A percentile compares a stretch with the other conserved stretches of the same genome.
Conservation (phyloP, 176 grass and related monocot genomes). For the Aegilops umbellulata region DNA sequence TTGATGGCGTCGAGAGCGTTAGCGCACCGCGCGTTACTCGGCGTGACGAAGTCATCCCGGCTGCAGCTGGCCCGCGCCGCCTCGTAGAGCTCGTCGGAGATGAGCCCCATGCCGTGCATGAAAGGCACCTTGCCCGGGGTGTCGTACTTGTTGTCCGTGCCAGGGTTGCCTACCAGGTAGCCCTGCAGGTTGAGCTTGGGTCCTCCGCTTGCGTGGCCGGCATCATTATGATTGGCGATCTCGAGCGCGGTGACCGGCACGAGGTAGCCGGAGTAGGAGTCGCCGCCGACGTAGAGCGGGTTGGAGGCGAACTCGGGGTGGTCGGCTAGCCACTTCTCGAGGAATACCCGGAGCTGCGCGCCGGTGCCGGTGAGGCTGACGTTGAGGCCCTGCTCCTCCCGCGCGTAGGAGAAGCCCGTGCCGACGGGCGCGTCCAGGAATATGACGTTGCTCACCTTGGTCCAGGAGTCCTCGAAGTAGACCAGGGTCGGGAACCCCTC, state of each 20-base stretch:
- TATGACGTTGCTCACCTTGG: constrained; percentile 69
- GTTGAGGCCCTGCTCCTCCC: constrained; percentile 32
- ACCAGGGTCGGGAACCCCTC: constrained; percentile 50
- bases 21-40: constrained; percentile 47
- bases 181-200: constrained; percentile 31
- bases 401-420: constrained; percentile 69
- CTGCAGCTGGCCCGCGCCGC: constrained; percentile 39
- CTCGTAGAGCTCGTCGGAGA: constrained; percentile 12
- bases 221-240: constrained; percentile 20
- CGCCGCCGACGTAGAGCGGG: constrained; percentile 71
- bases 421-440: constrained; percentile 79
- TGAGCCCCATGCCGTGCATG: constrained; percentile 10
- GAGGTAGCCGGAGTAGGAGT: neutral
- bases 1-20: constrained; percentile 34
- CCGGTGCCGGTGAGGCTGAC: constrained; percentile 42
- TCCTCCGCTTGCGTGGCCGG: neutral
- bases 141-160: constrained; percentile 46
- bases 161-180: constrained; percentile 64
- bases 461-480: constrained; percentile 63
- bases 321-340: constrained; percentile 58
- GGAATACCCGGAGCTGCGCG: constrained; percentile 39
- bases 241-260: constrained; percentile 55
- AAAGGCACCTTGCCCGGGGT: constrained; percentile 56
- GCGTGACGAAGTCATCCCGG: constrained; percentile 33
- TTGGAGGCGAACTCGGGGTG: constrained; percentile 60